A percentile compares a stretch with the other conserved stretches of the same genome.
These are phyloP conservation scores for Hansenula lynferdii DNA, from an alignment of 1,139 yeast genomes.

Conservation along the genomic window DNA sequence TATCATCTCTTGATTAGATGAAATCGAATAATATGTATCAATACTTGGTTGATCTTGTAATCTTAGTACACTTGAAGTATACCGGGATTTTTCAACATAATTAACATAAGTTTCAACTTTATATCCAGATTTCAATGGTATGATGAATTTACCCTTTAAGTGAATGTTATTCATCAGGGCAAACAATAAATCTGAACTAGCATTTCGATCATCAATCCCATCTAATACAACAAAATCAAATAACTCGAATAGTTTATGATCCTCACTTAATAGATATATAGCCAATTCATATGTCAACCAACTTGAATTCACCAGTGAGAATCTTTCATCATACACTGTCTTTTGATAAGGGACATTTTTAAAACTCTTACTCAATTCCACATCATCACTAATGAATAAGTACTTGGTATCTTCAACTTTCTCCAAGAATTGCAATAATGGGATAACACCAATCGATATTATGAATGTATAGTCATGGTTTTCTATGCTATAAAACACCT, in stretches of 20 bases:
- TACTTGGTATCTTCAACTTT: background rate
- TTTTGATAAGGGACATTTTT: slow-evolving; percentile 1
- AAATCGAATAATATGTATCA: background rate
- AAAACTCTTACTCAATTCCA: background rate
- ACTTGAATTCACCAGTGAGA: background rate
- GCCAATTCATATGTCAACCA: slow-evolving; percentile 8
- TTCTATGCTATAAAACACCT: background rate
- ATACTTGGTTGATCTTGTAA: background rate
- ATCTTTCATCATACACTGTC: slow-evolving; percentile 1
- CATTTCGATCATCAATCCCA: slow-evolving; percentile 9
- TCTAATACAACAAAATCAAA: slow-evolving; percentile 14
- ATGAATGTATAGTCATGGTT: slow-evolving; percentile 1
- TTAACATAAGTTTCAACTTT: background rate
- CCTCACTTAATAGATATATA: slow-evolving; percentile 1
- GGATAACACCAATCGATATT: background rate
- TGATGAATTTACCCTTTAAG: slow-evolving; percentile 4
- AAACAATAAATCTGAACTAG: slow-evolving; percentile 10
- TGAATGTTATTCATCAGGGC: slow-evolving; percentile 5
- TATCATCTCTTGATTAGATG: slow-evolving; percentile 4
- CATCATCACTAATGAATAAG: slow-evolving; percentile 2
- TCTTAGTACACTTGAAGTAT: slow-evolving; percentile 3
- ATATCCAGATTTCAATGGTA: slow-evolving; percentile 7
- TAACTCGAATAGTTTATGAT: background rate
- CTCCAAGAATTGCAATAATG: background rate
- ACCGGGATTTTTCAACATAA: slow-evolving; percentile 4